Evolutionary conservation across 176 grass and related monocot species (phyloP).

Genomic region (Typha latifolia): DNA sequence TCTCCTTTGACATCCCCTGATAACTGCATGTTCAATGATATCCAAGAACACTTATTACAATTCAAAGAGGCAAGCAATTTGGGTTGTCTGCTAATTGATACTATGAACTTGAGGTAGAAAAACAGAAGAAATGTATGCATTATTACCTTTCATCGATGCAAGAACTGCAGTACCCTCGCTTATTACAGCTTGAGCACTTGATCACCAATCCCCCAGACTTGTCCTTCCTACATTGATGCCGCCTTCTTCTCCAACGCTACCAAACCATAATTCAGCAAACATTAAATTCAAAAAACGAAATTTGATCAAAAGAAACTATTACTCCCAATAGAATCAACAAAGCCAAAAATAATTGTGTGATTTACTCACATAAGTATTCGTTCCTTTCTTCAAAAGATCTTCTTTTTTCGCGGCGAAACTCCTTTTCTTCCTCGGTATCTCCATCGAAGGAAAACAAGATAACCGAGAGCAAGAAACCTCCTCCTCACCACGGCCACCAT

Average conservation of each 20-base stretch:
- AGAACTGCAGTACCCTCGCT: background rate
- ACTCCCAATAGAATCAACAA: background rate
- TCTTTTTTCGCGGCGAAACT: background rate
- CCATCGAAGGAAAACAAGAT: background rate
- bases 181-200: constrained; percentile 4
- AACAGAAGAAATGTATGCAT: background rate
- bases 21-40: constrained; percentile 32
- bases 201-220: background rate
- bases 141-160: background rate
- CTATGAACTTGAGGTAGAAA: background rate
- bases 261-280: background rate
- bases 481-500: background rate
- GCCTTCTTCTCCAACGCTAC: background rate
- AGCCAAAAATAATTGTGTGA: background rate
- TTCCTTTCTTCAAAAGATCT: background rate
- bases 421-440: background rate
- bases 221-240: constrained; percentile 2
- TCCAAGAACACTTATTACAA: background rate
- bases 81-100: background rate
- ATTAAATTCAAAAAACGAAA: background rate
- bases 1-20: background rate
- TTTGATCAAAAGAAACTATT: background rate
- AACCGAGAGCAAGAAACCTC: background rate
- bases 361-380: background rate
- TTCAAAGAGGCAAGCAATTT: background rate